A percentile compares a stretch with the other conserved stretches of the same genome.
These are phyloP conservation scores for Penicillium psychrosexuale DNA, from an alignment of 2,329 filamentous ascomycete genomes.

Conservation along the genomic window DNA sequence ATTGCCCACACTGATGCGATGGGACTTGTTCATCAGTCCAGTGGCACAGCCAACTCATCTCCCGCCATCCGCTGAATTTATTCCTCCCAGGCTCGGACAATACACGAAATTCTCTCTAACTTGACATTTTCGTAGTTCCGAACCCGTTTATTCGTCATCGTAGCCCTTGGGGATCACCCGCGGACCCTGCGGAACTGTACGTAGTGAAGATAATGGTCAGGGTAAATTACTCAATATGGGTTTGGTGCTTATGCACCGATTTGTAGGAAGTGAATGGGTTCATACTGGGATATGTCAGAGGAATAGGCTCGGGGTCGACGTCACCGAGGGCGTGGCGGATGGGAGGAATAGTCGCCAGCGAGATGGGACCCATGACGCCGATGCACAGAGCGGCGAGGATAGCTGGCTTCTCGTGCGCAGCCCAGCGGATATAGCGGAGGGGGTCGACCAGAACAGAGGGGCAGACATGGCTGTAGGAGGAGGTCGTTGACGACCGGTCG, in stretches of 20 bases:
- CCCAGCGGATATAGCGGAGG: conserved; percentile 82
- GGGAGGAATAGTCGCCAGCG: conserved; percentile 69
- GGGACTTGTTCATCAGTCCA: conserved; percentile 2
- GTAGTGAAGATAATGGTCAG: conserved; percentile 13
- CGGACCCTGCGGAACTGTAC: conserved; percentile 46
- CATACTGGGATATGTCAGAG: conserved; percentile 90
- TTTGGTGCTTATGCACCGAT: not conserved
- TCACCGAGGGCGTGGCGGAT: conserved; percentile 72
- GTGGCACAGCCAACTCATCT: conserved; percentile 4
- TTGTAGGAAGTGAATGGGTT: conserved; percentile 21
- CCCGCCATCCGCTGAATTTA: conserved; percentile 7
- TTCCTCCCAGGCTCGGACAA: conserved; percentile 6
- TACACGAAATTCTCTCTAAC: conserved; percentile 4
- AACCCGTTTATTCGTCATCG: conserved; percentile 41
- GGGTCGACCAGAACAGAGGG: conserved; percentile 79
- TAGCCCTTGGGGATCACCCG: conserved; percentile 47
- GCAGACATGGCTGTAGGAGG: conserved; percentile 45
- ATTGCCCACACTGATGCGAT: conserved; percentile 3
- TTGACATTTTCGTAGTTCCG: conserved; percentile 7
- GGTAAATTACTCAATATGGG: not conserved
- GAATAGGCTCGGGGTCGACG: conserved; percentile 66
- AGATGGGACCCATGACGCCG: conserved; percentile 68
- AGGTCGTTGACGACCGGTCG: conserved; percentile 18
- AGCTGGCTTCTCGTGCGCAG: conserved; percentile 80
- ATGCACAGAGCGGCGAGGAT: conserved; percentile 84